These are phyloP conservation scores for Aureobasidium sp. DNA, from an alignment of 2,329 filamentous ascomycete species.

Conservation along the genomic window DNA sequence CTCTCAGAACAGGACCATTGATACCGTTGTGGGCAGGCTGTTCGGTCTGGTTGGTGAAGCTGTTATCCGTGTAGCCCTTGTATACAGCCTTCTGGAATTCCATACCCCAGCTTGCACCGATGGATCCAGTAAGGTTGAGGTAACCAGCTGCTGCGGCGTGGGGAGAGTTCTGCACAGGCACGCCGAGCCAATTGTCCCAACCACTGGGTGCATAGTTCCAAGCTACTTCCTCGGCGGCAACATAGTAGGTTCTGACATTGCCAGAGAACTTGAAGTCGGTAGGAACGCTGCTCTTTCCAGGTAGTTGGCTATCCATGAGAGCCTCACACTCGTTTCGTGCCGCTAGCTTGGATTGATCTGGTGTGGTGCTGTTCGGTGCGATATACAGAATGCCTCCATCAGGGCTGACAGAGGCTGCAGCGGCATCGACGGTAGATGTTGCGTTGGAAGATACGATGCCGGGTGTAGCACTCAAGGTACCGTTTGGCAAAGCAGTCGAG, in stretches of 20 bases:
- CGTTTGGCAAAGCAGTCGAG: background rate
- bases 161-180: slow-evolving; percentile 6
- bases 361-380: background rate
- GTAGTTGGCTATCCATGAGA: slow-evolving; percentile 18
- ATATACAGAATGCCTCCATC: slow-evolving; percentile 9
- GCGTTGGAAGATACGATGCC: background rate
- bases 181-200: slow-evolving; percentile 26
- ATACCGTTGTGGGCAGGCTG: slow-evolving; percentile 26
- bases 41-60: slow-evolving; percentile 20
- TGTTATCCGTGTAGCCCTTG: slow-evolving; percentile 27
- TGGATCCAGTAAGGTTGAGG: slow-evolving; percentile 19
- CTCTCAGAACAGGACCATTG: slow-evolving; percentile 23
- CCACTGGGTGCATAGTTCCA: slow-evolving; percentile 25
- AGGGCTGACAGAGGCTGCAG: background rate
- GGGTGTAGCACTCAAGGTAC: background rate
- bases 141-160: slow-evolving; percentile 17
- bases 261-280: slow-evolving; percentile 21
- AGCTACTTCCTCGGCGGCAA: slow-evolving; percentile 23
- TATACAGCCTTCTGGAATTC: slow-evolving; percentile 28
- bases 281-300: slow-evolving; percentile 17
- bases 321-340: background rate
- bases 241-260: slow-evolving; percentile 23
- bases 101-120: slow-evolving; percentile 19
- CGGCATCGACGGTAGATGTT: background rate
- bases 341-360: background rate